A percentile compares a stretch with the other conserved stretches of the same genome.
Conservation (phyloP, 805 yeast genomes). For the Metschnikowia reukaufii region DNA sequence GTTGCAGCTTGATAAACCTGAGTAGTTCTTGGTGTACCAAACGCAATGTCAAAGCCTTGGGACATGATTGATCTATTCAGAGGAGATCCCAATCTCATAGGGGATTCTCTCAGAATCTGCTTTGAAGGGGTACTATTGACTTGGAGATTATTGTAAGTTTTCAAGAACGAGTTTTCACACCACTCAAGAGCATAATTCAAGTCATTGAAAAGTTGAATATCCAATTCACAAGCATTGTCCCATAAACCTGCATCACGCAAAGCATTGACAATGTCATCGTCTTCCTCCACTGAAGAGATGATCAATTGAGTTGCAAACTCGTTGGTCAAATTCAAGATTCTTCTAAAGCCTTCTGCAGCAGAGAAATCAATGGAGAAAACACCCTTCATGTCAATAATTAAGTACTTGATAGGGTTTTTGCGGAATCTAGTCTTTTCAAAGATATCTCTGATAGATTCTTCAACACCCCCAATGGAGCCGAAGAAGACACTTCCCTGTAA, state of each 20-base stretch:
- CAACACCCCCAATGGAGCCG: slow-evolving; percentile 94
- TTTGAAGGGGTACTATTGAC: slow-evolving; percentile 21
- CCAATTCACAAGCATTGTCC: slow-evolving; percentile 39
- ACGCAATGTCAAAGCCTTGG: slow-evolving; percentile 25
- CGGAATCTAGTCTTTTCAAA: slow-evolving; percentile 56
- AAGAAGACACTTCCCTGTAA: slow-evolving; percentile 88
- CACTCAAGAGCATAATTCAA: slow-evolving; percentile 90
- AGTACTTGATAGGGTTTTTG: slow-evolving; percentile 67
- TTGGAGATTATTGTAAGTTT: slow-evolving; percentile 49
- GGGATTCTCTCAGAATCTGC: slow-evolving; percentile 12
- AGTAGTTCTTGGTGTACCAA: slow-evolving; percentile 54
- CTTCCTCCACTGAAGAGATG: slow-evolving; percentile 72
- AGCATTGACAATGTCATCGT: slow-evolving; percentile 65
- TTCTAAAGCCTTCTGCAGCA: slow-evolving; percentile 92
- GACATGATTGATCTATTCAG: slow-evolving; percentile 17
- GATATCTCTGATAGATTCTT: slow-evolving; percentile 63
- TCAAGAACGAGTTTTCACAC: slow-evolving; percentile 90
- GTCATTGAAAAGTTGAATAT: slow-evolving; percentile 67
- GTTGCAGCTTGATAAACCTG: slow-evolving; percentile 55
- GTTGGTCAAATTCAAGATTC: slow-evolving; percentile 75
- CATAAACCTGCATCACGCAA: slow-evolving; percentile 83
- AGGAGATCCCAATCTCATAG: slow-evolving; percentile 4
- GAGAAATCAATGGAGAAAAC: slow-evolving; percentile 85
- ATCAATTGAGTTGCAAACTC: slow-evolving; percentile 70
- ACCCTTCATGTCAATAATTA: slow-evolving; percentile 81